Evolutionary conservation across 1,284 basidiomycete species (phyloP), one percentile per base, ranked within the genome.

Genomic region (Pascua sp.): DNA sequence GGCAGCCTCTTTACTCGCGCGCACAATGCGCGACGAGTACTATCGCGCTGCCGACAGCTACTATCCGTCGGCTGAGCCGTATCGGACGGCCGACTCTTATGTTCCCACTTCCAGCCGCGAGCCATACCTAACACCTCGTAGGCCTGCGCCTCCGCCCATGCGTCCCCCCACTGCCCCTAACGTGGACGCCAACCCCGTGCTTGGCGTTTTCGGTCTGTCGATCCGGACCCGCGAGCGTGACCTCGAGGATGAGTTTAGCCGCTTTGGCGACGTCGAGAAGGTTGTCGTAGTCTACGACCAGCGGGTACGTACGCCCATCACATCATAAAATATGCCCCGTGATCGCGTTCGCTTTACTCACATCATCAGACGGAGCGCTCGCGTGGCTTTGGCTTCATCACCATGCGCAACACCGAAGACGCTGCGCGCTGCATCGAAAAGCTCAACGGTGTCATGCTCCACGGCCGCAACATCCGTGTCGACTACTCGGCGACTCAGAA

Each of bases 211-310:
- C 68, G 96, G 95, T 15, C 81, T 98, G 45, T 94, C 91, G 66
- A 95, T 98, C 61, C 86, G 94, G 58, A 98, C 95, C 4, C 85
- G 86, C 57, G 96, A 98, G 76, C 85, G 89, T 45, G 95, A 98
- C 74, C 81, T 98, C 49, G 90, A 97, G 68, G 89, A 95, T 63
- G 93, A 97, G 76, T 98, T 98, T 69, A 84, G 81, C 67, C 84
- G 90, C 47, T 90, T 87, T 66, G 94, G 93, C 18, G 84, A 86
- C 36, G 94, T 98, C 51, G 91, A 95, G 70, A 98, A 98, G 78
- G 92, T 94, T 41, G 90, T 89, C 51, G 93, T 98, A 66, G 96
- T 98, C n/a, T 98, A 98, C 75, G 95, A 98, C 78, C 93, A 97
- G 77, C 82, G 94, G 71, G 93, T 96, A 72, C 72, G 91, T 73